A percentile compares a stretch with the other conserved stretches of the same genome.
phyloP scores from a whole-genome alignment of 2,329 filamentous ascomycete species.

The Aspergillus terreus region DNA sequence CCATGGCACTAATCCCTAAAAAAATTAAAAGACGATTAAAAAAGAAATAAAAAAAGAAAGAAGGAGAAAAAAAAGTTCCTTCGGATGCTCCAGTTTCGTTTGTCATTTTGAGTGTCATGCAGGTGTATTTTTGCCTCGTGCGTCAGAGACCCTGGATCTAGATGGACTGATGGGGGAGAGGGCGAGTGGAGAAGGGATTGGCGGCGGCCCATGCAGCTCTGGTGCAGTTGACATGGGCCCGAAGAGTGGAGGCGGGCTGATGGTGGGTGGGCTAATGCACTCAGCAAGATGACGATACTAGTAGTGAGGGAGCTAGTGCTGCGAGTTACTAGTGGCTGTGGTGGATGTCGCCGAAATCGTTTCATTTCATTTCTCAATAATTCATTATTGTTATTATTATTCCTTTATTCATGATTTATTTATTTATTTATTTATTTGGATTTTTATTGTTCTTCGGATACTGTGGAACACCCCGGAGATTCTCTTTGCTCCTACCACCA shows the following conservation, averaged over 20 bases:
- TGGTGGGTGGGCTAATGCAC: constrained; percentile 15
- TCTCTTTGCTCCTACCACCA: too few species aligned
- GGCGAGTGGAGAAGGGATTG: constrained; percentile 29
- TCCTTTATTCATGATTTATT: not conserved
- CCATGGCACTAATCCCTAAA: constrained; percentile 20
- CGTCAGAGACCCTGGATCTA: constrained; percentile 43
- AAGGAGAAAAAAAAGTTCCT: constrained; percentile 1
- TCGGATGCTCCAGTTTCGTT: constrained; percentile 22
- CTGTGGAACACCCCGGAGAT: too few species aligned
- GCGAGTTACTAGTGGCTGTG: constrained; percentile 2
- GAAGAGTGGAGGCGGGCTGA: constrained; percentile 17
- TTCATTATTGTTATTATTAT: not conserved
- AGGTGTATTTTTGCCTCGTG: constrained; percentile 40
- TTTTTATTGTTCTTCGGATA: not conserved
- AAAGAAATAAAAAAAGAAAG: constrained; percentile 13
- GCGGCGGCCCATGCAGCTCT: constrained; percentile 33
- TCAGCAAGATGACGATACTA: constrained; percentile 11
- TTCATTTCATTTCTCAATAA: not conserved
- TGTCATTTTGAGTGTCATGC: constrained; percentile 41
- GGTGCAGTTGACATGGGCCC: constrained; percentile 24
- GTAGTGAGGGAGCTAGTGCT: not conserved
- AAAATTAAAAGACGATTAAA: constrained; percentile 9
- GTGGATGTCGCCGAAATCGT: constrained; percentile 8
- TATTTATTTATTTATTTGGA: not conserved
- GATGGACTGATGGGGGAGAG: constrained; percentile 29